Base-by-base conservation (phyloP, 805 yeast genomes). In the Nakazawaea sp. region DNA sequence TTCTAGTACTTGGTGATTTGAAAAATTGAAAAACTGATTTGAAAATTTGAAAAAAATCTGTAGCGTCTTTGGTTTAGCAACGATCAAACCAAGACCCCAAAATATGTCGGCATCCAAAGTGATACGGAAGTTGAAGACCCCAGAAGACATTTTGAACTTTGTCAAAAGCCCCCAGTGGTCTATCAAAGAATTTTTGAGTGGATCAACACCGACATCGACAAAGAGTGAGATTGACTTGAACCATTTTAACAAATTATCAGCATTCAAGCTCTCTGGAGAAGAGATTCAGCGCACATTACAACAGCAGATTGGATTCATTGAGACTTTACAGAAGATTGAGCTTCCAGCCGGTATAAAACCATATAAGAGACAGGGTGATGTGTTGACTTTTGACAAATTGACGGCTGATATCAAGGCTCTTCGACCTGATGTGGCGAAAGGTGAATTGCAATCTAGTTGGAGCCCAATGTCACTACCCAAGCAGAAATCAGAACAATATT, bases 251-350 rank as follows among this genome's bases (percentile, higher is more conserved):
- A 35, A 61, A 27, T 50, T 76, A 16, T 68, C 81, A 0, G 82
- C 83, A 1, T 45, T 78, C 5, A 38, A 61, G 9, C 19, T 55
- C 4, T 36, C 37, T 0, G 50, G 47, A 3, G 60, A 65, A 26
- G 53, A 61, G 17, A 20, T 53, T 70, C 28, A 53, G 58, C 11
- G 30, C 39, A 60, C 65, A 1, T 49, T 77, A 33, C 57, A 59
- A 27, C 65, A 66, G 13, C 83, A 78, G 43, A 56, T 77, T 18
- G 51, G 56, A n/a, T 72, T 78, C 43, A 62, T 76, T 15, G 55
- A 68, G 37, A 65, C 67, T 31, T 52, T 78, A 32, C 68, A 67
- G 35, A 43, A 56, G 4, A 45, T 56, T n/a, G 51, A 21, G 10
- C 7, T n/a, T n/a, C n/a, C n/a, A n/a, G n/a, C n/a, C n/a, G n/a